phyloP scores from a whole-genome alignment of 306 rosid genomes.

The Datisca glomerata region DNA sequence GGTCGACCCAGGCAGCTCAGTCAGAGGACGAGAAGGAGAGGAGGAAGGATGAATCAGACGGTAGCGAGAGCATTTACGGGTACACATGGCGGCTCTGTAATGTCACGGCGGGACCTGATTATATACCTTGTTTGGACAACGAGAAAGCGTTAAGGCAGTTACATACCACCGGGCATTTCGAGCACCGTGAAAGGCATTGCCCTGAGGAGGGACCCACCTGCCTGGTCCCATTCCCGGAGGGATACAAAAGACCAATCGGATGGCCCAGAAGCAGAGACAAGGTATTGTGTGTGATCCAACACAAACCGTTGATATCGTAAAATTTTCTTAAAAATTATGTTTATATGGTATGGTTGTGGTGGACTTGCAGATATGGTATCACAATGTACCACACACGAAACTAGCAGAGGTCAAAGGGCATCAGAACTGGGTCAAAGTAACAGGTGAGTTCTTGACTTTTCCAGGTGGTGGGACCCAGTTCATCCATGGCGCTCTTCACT shows the following conservation, averaged over 20 bases:
- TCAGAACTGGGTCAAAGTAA: slow-evolving; percentile 87
- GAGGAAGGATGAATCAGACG: slow-evolving; percentile 40
- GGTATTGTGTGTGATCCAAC: slow-evolving; percentile 24
- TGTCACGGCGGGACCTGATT: slow-evolving; percentile 58
- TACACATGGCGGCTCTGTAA: slow-evolving; percentile 57
- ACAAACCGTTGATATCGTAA: not conserved
- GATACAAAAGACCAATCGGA: slow-evolving; percentile 40
- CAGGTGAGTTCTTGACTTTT: slow-evolving; percentile 79
- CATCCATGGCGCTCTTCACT: slow-evolving; percentile 82
- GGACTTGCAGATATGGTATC: slow-evolving; percentile 58
- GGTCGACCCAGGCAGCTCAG: slow-evolving; percentile 66
- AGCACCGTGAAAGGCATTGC: slow-evolving; percentile 90
- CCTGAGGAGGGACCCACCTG: slow-evolving; percentile 77
- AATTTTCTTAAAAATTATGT: not conserved
- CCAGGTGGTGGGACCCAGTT: slow-evolving; percentile 98
- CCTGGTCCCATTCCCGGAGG: slow-evolving; percentile 49
- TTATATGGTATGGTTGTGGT: not conserved
- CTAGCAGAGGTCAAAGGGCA: slow-evolving; percentile 91
- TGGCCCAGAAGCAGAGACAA: slow-evolving; percentile 84
- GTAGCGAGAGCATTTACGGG: slow-evolving; percentile 21
- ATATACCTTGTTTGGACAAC: slow-evolving; percentile 88
- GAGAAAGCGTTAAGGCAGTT: slow-evolving; percentile 46
- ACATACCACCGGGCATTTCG: slow-evolving; percentile 41
- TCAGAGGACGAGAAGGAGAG: slow-evolving; percentile 64
- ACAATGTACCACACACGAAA: slow-evolving; percentile 64